These are phyloP conservation scores for Blastobotrys aristatus DNA, from an alignment of 1,139 yeast species.

Conservation along the genomic window DNA sequence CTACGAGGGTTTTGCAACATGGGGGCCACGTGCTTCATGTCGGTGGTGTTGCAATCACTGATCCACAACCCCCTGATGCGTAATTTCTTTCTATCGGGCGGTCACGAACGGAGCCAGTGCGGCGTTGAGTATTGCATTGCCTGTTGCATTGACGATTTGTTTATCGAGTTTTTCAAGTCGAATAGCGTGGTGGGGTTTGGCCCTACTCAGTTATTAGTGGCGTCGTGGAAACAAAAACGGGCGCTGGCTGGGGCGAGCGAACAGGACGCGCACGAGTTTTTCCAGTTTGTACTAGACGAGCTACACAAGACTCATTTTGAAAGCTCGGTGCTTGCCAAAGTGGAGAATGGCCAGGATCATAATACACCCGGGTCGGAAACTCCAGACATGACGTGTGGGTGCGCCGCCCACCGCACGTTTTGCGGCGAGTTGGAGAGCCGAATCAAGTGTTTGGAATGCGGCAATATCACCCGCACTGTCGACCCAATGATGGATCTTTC, in stretches of 20 bases:
- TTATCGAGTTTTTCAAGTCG: slow-evolving; percentile 56
- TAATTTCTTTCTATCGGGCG: slow-evolving; percentile 69
- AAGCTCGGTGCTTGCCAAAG: slow-evolving; percentile 15
- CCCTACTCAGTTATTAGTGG: slow-evolving; percentile 62
- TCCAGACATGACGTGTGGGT: slow-evolving; percentile 46
- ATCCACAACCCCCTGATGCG: slow-evolving; percentile 85
- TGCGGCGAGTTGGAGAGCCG: slow-evolving; percentile 71
- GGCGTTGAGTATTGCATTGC: slow-evolving; percentile 56
- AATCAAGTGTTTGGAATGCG: slow-evolving; percentile 68
- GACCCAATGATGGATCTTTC: slow-evolving; percentile 93
- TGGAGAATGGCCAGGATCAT: slow-evolving; percentile 11
- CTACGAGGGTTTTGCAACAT: slow-evolving; percentile 83
- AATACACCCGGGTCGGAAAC: slow-evolving; percentile 10
- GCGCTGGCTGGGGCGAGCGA: slow-evolving; percentile 91
- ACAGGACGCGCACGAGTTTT: slow-evolving; percentile 97
- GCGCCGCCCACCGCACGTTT: slow-evolving; percentile 78
- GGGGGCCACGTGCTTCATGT: slow-evolving; percentile 97
- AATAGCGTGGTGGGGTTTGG: slow-evolving; percentile 62
- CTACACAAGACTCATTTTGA: slow-evolving; percentile 46
- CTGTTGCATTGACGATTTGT: slow-evolving; percentile 77
- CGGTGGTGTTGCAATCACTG: slow-evolving; percentile 78
- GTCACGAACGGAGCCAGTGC: slow-evolving; percentile 39
- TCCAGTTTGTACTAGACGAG: slow-evolving; percentile 85
- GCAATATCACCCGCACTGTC: slow-evolving; percentile 56
- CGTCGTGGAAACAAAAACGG: slow-evolving; percentile 80